These are phyloP conservation scores for Phytophthora crassamura DNA, from an alignment of 352 stramenopile species.

Conservation along the genomic window DNA sequence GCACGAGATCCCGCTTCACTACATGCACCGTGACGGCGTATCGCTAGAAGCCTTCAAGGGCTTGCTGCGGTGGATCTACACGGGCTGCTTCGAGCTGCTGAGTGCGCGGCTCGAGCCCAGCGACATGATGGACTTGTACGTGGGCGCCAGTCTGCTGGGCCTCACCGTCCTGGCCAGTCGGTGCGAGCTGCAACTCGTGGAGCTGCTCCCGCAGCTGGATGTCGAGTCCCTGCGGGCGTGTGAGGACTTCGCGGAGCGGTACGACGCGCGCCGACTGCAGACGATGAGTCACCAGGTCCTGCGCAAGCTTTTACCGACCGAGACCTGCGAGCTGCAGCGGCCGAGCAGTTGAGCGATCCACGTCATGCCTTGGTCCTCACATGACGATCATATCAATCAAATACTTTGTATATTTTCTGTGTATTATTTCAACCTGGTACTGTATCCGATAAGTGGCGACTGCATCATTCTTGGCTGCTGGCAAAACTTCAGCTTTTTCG, in stretches of 20 bases:
- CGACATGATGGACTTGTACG: constrained; percentile 80
- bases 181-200: constrained; percentile 70
- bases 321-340: constrained; percentile 6
- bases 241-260: constrained; percentile 70
- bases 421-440: no score
- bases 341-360: neutral
- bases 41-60: constrained; percentile 69
- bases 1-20: constrained; percentile 72
- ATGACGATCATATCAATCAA: no score
- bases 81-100: constrained; percentile 59
- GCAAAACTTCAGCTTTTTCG: no score
- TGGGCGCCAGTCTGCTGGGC: constrained; percentile 63
- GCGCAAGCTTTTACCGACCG: constrained; percentile 20
- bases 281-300: constrained; percentile 56
- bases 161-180: constrained; percentile 59
- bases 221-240: constrained; percentile 56
- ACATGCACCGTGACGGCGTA: constrained; percentile 78
- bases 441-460: no score
- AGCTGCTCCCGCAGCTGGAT: constrained; percentile 59
- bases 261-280: constrained; percentile 57
- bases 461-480: no score
- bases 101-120: constrained; percentile 50
- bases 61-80: constrained; percentile 78
- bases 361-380: no score
- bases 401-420: no score